Percentiles rank a stretch among this genome's conserved stretches.
These are phyloP conservation scores for Kitagawia praeruptora DNA, from an alignment of 129 eudicot species.

Conservation along the genomic window DNA sequence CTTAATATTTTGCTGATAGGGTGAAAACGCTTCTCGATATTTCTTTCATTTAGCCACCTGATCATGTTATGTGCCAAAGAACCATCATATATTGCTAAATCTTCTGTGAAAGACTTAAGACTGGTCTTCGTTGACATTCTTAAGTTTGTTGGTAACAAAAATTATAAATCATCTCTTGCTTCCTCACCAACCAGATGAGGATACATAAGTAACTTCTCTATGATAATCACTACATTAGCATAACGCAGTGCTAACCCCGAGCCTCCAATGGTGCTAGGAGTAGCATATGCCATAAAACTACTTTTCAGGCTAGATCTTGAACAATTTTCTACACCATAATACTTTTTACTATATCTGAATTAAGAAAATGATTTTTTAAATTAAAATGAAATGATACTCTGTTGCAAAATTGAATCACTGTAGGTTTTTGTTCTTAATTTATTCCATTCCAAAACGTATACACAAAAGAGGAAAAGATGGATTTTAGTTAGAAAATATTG, in stretches of 20 bases:
- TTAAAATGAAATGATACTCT: no score
- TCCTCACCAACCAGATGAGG: conserved; percentile 96
- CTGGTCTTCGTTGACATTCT: conserved; percentile 51
- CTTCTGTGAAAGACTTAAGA: conserved; percentile 49
- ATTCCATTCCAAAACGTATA: no score
- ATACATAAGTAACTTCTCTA: conserved; percentile 72
- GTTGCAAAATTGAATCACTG: no score
- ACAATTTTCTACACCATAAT: conserved; percentile 1
- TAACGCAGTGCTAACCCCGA: conserved; percentile 88
- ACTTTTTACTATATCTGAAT: no score
- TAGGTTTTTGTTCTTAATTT: no score
- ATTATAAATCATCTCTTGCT: conserved; percentile 87
- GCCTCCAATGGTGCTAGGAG: conserved; percentile 75
- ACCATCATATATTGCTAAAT: conserved; percentile 71
- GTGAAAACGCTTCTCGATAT: conserved; percentile 23
- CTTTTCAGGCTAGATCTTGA: conserved; percentile 29
- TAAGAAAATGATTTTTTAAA: no score
- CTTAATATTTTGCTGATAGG: no score
- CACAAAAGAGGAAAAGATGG: no score
- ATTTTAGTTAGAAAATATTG: no score
- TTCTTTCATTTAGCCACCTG: conserved; percentile 91
- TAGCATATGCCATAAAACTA: conserved; percentile 39
- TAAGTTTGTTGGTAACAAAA: conserved; percentile 77
- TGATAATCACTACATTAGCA: conserved; percentile 76
- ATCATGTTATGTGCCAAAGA: conserved; percentile 91